Base-by-base conservation (phyloP, 495 filamentous ascomycete species). In the Niebla homalea region DNA sequence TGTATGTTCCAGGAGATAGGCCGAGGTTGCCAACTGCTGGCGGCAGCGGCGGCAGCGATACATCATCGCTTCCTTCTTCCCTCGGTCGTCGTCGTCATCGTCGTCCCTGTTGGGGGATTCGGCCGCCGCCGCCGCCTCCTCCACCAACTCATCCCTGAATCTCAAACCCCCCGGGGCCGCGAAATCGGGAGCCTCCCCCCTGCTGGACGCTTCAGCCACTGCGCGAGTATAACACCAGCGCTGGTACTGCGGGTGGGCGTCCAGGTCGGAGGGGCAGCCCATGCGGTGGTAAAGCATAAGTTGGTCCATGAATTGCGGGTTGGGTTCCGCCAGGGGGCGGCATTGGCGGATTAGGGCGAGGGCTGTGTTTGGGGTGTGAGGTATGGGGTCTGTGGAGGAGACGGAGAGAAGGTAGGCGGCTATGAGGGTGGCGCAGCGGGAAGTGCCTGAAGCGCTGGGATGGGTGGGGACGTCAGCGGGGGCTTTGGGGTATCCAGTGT, bases 391-490 rank as follows among this genome's bases (percentile, higher is more conserved):
- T 2, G 2, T 21, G 36, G 18, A 43, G 45, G 20, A 38, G 37
- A 20, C 39, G 29, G 48, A 79, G 60, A 95, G 82, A 46, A 97
- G 70, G 67, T 87, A 95, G 59, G 93, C 89, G 47, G 92, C 74
- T 53, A 88, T 73, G 55, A 88, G 73, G 40, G 88, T 80, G 53
- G 88, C 82, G 20, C 89, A 96, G 44, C 92, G 85, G 46, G 88
- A 94, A 67, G 89, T 90, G 29, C 92, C 92, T 87, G 94, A 94
- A 26, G 87, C 89, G 75, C 92, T 96, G 66, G 23, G n/a, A 44
- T 15, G 42, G n/a, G 4, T 8, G 25, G 8, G 8, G 25, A 26
- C 25, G 8, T 26, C 8, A 26, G 25, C 25, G 25, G 25, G 25
- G 25, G 25, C 3, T 32, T 32, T 32, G 2, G 7, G 26, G 26